A percentile compares a stretch with the other conserved stretches of the same genome.
Evolutionary conservation across 179 eudicot species (phyloP).

Genomic region (Silene vulgaris): DNA sequence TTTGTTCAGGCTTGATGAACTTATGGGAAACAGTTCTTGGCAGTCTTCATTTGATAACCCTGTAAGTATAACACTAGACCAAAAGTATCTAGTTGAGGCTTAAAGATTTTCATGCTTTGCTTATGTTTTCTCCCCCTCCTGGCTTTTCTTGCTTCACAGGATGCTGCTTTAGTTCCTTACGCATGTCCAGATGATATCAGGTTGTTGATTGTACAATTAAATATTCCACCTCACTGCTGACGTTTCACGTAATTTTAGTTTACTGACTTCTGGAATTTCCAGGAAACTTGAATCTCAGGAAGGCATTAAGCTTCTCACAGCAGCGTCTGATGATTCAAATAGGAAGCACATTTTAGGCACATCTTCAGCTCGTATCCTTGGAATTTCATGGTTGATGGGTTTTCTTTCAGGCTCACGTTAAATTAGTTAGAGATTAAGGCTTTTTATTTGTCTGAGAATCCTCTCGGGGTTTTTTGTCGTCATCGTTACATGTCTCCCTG

Average conservation of each 20-base stretch:
- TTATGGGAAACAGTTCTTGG: conserved; percentile 63
- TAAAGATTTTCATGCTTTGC: conserved; percentile 12
- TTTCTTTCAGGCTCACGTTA: not conserved
- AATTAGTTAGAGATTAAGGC: not conserved
- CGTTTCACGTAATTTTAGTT: conserved; percentile 7
- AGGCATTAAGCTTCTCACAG: conserved; percentile 65
- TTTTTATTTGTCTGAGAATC: not conserved
- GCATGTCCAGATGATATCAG: conserved; percentile 40
- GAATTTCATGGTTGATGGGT: conserved; percentile 5
- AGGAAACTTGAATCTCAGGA: conserved; percentile 64
- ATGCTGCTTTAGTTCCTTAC: conserved; percentile 33
- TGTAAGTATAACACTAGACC: conserved; percentile 40
- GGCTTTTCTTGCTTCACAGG: conserved; percentile 33
- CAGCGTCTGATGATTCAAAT: conserved; percentile 66
- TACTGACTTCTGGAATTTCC: conserved; percentile 20
- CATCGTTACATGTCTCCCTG: not conserved
- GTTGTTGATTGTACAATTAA: conserved; percentile 17
- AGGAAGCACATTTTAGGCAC: conserved; percentile 57
- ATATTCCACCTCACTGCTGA: not conserved
- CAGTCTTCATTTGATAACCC: conserved; percentile 40
- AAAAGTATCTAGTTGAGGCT: conserved; percentile 8
- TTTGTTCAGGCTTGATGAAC: conserved; percentile 68
- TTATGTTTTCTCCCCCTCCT: conserved; percentile 1
- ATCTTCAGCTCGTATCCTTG: conserved; percentile 77
- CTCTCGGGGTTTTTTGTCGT: not conserved